Conservation (phyloP, 345 rosid genomes). For the Brassica napus region Da-Ae NC_063437.1:20177001-20177500, state of each 20-base stretch:
- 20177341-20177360: constrained; percentile 91
- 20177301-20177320: constrained; percentile 63
- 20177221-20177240: constrained; percentile 85
- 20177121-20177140: constrained; percentile 15
- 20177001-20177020: constrained; percentile 85
- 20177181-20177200: constrained; percentile 58
- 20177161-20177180: not conserved
- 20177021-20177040: constrained; percentile 65
- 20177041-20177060: constrained; percentile 73
- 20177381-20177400: constrained; percentile 25
- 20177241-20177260: constrained; percentile 70
- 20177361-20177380: constrained; percentile 91
- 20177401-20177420: constrained; percentile 12
- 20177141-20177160: constrained; percentile 27
- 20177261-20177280: constrained; percentile 75
- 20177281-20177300: constrained; percentile 64
- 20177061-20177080: constrained; percentile 56
- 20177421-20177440: not conserved
- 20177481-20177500: constrained; percentile 34
- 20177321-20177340: constrained; percentile 84
- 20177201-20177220: constrained; percentile 81
- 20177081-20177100: constrained; percentile 62
- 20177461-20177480: constrained; percentile 72
- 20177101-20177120: constrained; percentile 90
- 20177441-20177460: constrained; percentile 77